Evolutionary conservation across 371 early-diverging fungal species (phyloP), one percentile per base, ranked within the genome.

Genomic region (Rhizomucor miehei): DNA sequence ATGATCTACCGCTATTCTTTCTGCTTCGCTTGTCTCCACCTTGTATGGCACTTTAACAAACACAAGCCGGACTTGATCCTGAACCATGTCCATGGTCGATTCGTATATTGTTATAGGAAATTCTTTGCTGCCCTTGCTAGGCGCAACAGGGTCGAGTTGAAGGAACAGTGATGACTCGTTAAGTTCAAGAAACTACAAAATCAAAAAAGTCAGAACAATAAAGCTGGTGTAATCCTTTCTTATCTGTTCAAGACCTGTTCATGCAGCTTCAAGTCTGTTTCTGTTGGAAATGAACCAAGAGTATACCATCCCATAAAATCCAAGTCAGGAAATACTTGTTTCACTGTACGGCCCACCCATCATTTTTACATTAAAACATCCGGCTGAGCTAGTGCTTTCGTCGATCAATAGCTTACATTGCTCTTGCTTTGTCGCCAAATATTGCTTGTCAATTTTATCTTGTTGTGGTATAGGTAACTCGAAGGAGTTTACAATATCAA

Each of bases 281-380:
- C 69, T 3, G 86, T 75, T 16, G 89, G 90, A 8, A 59, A 59
- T 1, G 71, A 44, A 11, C 91, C 91, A 17, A 87, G 68, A 3
- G 88, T 69, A 52, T 93, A 93, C 94, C 94, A 93, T 1, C 94
- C 94, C 59, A 93, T 76, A 49, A 92, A 81, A 49, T 93, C 94
- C 40, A 86, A 82, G 14, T 79, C 72, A 1, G 91, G 91, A 64
- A 91, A 93, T 23, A 93, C 94, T 65, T 90, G 90, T 39, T 82
- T 82, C 62, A 88, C 93, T 92, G 12, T 25, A 14, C 3, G 17
- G n/a, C n/a, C n/a, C n/a, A 19, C 35, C 9, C 2, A 36, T 38
- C 50, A 34, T 55, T 34, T 44, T 46, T 50, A 17, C 34, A n/a
- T n/a, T n/a, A n/a, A n/a, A n/a, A n/a, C n/a, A n/a, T n/a, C n/a